Evolutionary conservation across 768 basidiomycete genomes (phyloP).

Genomic region (Tylopilus vinaceipallidus): DNA sequence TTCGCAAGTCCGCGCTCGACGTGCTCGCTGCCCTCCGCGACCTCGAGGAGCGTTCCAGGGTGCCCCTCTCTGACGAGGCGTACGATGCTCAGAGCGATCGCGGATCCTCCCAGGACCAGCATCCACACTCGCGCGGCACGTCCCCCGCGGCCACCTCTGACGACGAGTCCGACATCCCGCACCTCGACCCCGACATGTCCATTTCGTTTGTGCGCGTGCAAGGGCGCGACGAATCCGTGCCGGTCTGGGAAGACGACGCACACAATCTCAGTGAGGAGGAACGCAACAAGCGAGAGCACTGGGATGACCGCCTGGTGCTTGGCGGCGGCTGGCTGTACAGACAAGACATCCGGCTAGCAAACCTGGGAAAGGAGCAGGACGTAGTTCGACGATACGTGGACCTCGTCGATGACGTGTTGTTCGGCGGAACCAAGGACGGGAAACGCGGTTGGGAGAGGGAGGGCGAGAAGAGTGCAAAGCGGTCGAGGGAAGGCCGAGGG

Average conservation of each 20-base stretch:
- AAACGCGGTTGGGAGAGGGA: constrained; percentile 49
- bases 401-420: constrained; percentile 78
- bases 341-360: constrained; percentile 55
- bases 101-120: constrained; percentile 40
- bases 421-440: constrained; percentile 53
- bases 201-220: constrained; percentile 71
- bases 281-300: constrained; percentile 60
- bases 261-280: constrained; percentile 48
- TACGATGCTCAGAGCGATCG: constrained; percentile 80
- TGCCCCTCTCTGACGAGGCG: constrained; percentile 78
- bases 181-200: constrained; percentile 55
- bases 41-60: constrained; percentile 74
- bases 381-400: constrained; percentile 65
- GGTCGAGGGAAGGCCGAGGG: constrained; percentile 38
- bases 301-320: constrained; percentile 80
- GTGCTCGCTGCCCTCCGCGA: constrained; percentile 77
- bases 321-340: constrained; percentile 82
- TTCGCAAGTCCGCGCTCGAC: constrained; percentile 79
- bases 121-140: constrained; percentile 38
- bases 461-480: constrained; percentile 45
- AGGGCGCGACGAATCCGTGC: constrained; percentile 60
- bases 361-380: constrained; percentile 55
- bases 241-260: constrained; percentile 79
- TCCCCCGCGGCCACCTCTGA: constrained; percentile 46
- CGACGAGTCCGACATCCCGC: constrained; percentile 30